Percentiles rank a stretch among this genome's conserved stretches.
phyloP scores from a whole-genome alignment of 306 rosid species.

The Prunus mongolica region DNA sequence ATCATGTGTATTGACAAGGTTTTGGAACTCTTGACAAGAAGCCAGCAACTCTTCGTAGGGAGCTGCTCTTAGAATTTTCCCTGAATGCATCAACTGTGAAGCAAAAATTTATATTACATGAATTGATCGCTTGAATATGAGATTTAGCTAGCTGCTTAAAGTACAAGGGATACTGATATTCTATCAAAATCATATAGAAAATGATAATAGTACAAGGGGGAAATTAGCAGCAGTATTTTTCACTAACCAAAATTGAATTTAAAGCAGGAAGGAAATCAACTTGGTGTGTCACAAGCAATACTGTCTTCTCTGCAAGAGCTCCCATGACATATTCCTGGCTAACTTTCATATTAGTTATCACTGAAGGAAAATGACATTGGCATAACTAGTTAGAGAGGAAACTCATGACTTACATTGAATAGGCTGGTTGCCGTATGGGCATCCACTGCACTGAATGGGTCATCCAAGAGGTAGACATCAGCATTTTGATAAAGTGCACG shows the following conservation, averaged over 20 bases:
- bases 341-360: neutral
- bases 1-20: constrained; percentile 53
- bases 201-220: no score
- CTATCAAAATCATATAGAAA: no score
- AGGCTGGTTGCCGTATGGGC: constrained; percentile 45
- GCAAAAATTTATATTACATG: neutral
- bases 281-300: constrained; percentile 59
- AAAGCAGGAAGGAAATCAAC: constrained; percentile 54
- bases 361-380: neutral
- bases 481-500: constrained; percentile 52
- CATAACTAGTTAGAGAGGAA: neutral
- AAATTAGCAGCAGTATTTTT: no score
- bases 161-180: no score
- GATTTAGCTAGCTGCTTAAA: neutral
- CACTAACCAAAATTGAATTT: constrained; percentile 34
- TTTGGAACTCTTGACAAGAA: constrained; percentile 46
- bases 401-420: constrained; percentile 34
- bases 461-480: constrained; percentile 51
- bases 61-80: constrained; percentile 38
- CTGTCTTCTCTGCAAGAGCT: constrained; percentile 41
- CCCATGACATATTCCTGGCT: constrained; percentile 48
- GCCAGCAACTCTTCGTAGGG: constrained; percentile 36
- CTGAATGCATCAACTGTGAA: constrained; percentile 45
- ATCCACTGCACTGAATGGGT: constrained; percentile 73
- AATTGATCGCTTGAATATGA: no score